Evolutionary conservation across 805 yeast species (phyloP).

Genomic region (Ogataea nitratoaversa): DNA sequence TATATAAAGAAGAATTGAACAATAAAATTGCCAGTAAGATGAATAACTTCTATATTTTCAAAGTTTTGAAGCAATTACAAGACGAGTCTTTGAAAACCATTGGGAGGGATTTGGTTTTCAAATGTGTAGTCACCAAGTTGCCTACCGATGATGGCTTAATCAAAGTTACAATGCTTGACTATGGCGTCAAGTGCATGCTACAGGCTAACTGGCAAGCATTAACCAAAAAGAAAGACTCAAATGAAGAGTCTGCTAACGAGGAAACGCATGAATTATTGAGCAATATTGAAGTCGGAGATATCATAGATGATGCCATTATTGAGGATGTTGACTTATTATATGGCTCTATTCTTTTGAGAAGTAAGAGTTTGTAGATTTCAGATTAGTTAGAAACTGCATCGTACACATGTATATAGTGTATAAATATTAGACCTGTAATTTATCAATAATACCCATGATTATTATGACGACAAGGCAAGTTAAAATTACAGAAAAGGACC

Average conservation of each 20-base stretch:
- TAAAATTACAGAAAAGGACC: not conserved
- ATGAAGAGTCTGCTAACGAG: slow-evolving; percentile 7
- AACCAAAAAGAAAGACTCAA: slow-evolving; percentile 10
- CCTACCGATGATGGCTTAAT: slow-evolving; percentile 36
- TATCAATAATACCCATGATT: not conserved
- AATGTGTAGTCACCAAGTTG: slow-evolving; percentile 38
- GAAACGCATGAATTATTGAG: slow-evolving; percentile 17
- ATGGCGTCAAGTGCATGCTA: slow-evolving; percentile 28
- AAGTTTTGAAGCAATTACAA: slow-evolving; percentile 24
- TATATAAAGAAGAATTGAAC: slow-evolving; percentile 38
- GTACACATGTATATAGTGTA: not conserved
- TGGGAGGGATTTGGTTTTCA: slow-evolving; percentile 33
- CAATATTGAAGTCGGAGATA: slow-evolving; percentile 41
- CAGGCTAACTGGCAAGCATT: slow-evolving; percentile 27
- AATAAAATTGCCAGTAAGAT: slow-evolving; percentile 23
- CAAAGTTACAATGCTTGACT: slow-evolving; percentile 27
- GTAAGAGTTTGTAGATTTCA: slow-evolving; percentile 17
- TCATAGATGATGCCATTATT: slow-evolving; percentile 35
- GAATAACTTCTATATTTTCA: slow-evolving; percentile 28
- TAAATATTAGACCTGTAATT: not conserved
- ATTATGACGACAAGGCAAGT: not conserved
- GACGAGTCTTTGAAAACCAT: slow-evolving; percentile 10
- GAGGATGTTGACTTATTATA: slow-evolving; percentile 41
- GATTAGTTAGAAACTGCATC: not conserved
- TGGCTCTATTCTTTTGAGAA: slow-evolving; percentile 33